phyloP scores from a whole-genome alignment of 2,329 filamentous ascomycete genomes.

The Cephalotrichum gorgonifer region DNA sequence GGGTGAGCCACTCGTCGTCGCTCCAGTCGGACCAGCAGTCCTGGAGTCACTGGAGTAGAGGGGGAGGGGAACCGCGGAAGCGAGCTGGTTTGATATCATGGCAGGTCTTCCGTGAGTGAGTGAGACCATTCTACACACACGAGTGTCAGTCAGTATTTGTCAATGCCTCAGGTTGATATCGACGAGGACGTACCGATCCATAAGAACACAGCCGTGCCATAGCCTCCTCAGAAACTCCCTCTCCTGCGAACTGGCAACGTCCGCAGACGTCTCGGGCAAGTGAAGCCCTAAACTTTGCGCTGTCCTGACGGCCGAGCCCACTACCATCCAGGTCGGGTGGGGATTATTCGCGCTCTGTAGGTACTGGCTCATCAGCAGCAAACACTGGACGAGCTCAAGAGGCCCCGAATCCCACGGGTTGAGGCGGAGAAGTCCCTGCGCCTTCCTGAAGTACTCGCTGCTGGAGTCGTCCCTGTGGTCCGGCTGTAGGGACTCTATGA shows the following conservation, averaged over 20 bases:
- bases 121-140: constrained; percentile 20
- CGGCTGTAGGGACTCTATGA: constrained; percentile 26
- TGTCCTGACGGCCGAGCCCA: constrained; percentile 32
- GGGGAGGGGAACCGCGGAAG: constrained; percentile 18
- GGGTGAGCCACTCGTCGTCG: neutral
- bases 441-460: constrained; percentile 28
- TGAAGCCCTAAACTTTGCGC: constrained; percentile 36
- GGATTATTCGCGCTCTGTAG: constrained; percentile 35
- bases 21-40: neutral
- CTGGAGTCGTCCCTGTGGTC: constrained; percentile 29
- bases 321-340: constrained; percentile 38
- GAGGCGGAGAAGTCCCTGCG: constrained; percentile 29
- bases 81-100: constrained; percentile 19
- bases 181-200: constrained; percentile 20
- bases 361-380: constrained; percentile 36
- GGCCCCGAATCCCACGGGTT: constrained; percentile 31
- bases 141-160: neutral
- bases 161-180: neutral
- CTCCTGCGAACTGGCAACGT: constrained; percentile 11
- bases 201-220: constrained; percentile 26
- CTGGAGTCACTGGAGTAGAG: neutral
- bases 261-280: constrained; percentile 24
- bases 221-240: constrained; percentile 17
- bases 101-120: constrained; percentile 23
- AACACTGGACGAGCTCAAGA: constrained; percentile 31